Evolutionary conservation across 2,329 filamentous ascomycete genomes (phyloP).

Genomic region (Diatrype stigma): DNA sequence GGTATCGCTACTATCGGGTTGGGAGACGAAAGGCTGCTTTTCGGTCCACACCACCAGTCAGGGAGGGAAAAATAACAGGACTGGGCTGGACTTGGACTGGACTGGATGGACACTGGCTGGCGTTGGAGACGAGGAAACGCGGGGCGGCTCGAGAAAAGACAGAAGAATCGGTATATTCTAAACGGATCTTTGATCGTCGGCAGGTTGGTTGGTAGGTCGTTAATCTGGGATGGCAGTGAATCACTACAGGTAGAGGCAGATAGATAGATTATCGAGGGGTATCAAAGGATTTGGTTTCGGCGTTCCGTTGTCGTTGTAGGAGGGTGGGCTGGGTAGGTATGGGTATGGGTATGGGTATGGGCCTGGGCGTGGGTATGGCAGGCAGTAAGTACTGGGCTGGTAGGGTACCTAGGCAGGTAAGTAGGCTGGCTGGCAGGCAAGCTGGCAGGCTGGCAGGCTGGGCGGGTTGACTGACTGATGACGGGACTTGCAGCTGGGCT

Average conservation of each 20-base stretch:
- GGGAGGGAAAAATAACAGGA: no score
- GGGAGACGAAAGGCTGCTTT: no score
- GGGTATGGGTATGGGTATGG: background rate
- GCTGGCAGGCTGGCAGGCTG: no score
- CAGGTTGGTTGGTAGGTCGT: background rate
- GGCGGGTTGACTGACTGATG: background rate
- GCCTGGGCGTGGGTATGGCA: background rate
- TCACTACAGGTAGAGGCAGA: no score
- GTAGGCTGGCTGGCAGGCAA: no score
- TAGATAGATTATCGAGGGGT: background rate
- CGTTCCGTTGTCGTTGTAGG: background rate
- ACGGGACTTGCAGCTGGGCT: background rate
- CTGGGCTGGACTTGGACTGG: no score
- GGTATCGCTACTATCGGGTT: no score
- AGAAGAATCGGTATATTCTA: background rate
- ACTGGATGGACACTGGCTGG: background rate
- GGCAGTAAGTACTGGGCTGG: no score
- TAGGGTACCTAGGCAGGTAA: no score
- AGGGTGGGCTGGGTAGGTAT: background rate
- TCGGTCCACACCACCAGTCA: background rate
- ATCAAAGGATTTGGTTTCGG: background rate
- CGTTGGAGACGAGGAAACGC: background rate
- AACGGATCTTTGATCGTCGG: background rate
- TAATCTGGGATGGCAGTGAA: no score
- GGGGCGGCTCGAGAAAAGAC: background rate